Percentiles rank a stretch among this genome's conserved stretches.
Evolutionary conservation across 1,139 yeast species (phyloP).

Genomic region (Lodderomyces theae): DNA sequence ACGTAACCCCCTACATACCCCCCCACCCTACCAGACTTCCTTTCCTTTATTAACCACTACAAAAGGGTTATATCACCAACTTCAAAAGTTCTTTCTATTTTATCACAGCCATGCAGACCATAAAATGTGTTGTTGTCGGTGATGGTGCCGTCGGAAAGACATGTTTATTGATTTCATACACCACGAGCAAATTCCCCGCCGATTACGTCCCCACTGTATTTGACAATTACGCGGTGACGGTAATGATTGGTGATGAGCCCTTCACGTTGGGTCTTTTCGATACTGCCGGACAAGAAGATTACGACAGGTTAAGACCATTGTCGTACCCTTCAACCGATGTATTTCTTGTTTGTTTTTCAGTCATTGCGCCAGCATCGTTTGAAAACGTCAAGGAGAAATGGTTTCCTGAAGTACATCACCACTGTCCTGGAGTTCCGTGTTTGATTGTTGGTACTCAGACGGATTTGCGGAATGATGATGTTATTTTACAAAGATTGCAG

Average conservation of each 20-base stretch:
- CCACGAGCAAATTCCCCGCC: constrained; percentile 83
- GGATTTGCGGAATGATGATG: constrained; percentile 89
- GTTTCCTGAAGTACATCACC: constrained; percentile 98
- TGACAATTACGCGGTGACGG: constrained; percentile 97
- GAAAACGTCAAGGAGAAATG: constrained; percentile 97
- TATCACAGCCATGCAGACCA: constrained; percentile 67
- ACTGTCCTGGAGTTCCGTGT: constrained; percentile 85
- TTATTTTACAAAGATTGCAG: constrained; percentile 81
- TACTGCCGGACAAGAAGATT: constrained; percentile 99
- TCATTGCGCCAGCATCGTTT: constrained; percentile 95
- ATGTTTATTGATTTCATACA: constrained; percentile 84
- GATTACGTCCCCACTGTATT: constrained; percentile 90
- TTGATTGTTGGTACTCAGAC: constrained; percentile 82
- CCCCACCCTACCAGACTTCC: too few relatives aligned
- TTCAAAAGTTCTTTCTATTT: not conserved
- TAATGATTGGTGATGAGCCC: constrained; percentile 98
- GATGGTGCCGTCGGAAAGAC: constrained; percentile 98
- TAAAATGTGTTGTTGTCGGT: constrained; percentile 95
- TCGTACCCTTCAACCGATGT: constrained; percentile 97
- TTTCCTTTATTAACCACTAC: too few relatives aligned
- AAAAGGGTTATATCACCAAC: too few relatives aligned
- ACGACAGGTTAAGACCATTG: constrained; percentile 93
- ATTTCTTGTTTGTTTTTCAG: constrained; percentile 90
- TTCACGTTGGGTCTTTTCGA: constrained; percentile 94
- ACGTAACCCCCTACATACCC: too few relatives aligned